Evolutionary conservation across 768 basidiomycete species (phyloP).

Genomic region (Leccinellum luteum): DNA sequence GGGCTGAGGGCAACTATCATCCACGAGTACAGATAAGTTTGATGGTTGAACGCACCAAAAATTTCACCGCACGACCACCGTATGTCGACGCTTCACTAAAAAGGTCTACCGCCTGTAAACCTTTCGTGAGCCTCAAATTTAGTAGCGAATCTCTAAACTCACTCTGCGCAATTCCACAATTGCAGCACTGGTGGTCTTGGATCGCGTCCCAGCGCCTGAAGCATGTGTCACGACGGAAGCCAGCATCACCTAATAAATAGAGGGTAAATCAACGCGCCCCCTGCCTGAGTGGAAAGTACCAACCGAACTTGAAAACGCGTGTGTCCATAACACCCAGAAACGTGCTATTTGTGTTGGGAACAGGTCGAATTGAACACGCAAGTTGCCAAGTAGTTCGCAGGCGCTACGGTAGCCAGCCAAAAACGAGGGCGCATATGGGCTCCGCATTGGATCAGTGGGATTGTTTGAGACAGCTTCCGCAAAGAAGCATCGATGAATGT

Average conservation of each 20-base stretch:
- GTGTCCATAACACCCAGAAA: conserved; percentile 74
- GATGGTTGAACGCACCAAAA: conserved; percentile 46
- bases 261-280: not conserved
- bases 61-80: conserved; percentile 69
- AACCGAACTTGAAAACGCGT: conserved; percentile 65
- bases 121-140: not conserved
- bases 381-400: conserved; percentile 50
- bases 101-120: conserved; percentile 50
- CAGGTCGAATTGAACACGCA: conserved; percentile 47
- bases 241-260: conserved; percentile 58
- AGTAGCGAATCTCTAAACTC: not conserved
- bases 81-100: conserved; percentile 60
- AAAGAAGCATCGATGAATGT: conserved; percentile 75
- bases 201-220: conserved; percentile 41
- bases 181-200: conserved; percentile 70
- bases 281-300: conserved; percentile 18
- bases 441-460: conserved; percentile 66
- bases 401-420: conserved; percentile 67
- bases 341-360: conserved; percentile 59
- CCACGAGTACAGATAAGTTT: not conserved
- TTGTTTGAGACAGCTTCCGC: conserved; percentile 66
- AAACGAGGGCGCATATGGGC: conserved; percentile 64
- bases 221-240: conserved; percentile 75
- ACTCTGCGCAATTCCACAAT: conserved; percentile 54
- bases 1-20: conserved; percentile 42